phyloP scores from a whole-genome alignment of 2,329 filamentous ascomycete species.

The Chrysosporium keratinophilum region DNA sequence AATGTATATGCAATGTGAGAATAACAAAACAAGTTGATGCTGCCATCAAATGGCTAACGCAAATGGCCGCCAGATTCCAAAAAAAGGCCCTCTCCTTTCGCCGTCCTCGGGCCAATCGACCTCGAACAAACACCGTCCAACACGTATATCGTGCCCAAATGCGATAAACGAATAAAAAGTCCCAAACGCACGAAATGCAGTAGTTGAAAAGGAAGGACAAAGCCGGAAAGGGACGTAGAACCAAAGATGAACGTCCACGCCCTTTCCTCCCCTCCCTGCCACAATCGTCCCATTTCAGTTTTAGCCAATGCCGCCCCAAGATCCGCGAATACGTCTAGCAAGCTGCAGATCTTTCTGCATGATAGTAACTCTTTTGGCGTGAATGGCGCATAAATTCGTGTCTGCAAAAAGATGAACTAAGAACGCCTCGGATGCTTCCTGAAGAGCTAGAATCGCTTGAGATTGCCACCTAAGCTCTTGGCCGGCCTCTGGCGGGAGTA shows the following conservation, averaged over 20 bases:
- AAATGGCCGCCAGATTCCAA: slow-evolving; percentile 5
- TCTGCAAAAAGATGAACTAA: slow-evolving; percentile 94
- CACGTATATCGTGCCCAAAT: slow-evolving; percentile 9
- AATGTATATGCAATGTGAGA: not conserved
- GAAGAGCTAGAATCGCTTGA: slow-evolving; percentile 82
- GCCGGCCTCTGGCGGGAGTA: slow-evolving; percentile 48
- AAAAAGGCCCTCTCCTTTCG: slow-evolving; percentile 6
- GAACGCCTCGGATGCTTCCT: slow-evolving; percentile 94
- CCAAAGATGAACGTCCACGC: not conserved
- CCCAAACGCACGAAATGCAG: not conserved
- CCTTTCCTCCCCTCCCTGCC: too few species aligned
- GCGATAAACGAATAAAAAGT: not conserved
- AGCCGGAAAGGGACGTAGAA: slow-evolving; percentile 3
- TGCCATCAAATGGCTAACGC: not conserved
- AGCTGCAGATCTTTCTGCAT: slow-evolving; percentile 98
- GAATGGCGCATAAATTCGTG: slow-evolving; percentile 89
- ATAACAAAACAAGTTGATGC: not conserved
- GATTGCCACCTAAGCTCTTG: slow-evolving; percentile 87
- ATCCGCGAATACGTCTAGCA: slow-evolving; percentile 65
- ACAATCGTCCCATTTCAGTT: too few species aligned
- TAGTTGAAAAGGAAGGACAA: not conserved
- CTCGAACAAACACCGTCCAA: slow-evolving; percentile 7
- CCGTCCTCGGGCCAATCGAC: slow-evolving; percentile 6
- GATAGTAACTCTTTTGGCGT: slow-evolving; percentile 92
- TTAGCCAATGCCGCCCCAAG: slow-evolving; percentile 61